Percentiles rank a stretch among this genome's conserved stretches.
Conservation (phyloP, 2,329 filamentous ascomycete genomes). For the Rhinocladiella similis region DNA sequence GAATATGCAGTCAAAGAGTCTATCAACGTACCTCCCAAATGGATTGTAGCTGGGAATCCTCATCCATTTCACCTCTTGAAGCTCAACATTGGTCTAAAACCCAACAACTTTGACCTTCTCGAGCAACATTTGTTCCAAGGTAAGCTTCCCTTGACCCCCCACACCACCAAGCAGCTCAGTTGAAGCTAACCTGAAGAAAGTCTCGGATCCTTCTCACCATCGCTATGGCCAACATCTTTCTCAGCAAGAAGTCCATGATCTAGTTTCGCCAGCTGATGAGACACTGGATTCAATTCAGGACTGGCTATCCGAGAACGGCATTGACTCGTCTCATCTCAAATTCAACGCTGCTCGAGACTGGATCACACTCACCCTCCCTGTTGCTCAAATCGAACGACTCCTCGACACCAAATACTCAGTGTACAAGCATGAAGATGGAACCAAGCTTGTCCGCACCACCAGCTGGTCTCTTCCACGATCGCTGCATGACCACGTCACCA, state of each 20-base stretch:
- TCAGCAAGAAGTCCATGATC: constrained; percentile 52
- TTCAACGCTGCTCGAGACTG: constrained; percentile 60
- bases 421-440: constrained; percentile 57
- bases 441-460: constrained; percentile 52
- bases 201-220: constrained; percentile 54
- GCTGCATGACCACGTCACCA: constrained; percentile 59
- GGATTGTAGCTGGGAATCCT: constrained; percentile 50
- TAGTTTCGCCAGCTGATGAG: constrained; percentile 55
- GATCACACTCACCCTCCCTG: constrained; percentile 55
- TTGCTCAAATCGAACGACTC: constrained; percentile 54
- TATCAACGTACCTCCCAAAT: constrained; percentile 53
- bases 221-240: constrained; percentile 59
- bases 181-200: constrained; percentile 29
- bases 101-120: constrained; percentile 56
- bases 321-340: constrained; percentile 40
- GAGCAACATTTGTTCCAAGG: constrained; percentile 57
- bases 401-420: constrained; percentile 54
- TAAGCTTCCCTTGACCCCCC: constrained; percentile 29
- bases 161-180: background rate
- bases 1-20: constrained; percentile 57
- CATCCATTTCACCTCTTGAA: constrained; percentile 52
- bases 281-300: constrained; percentile 54
- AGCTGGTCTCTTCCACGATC: constrained; percentile 60
- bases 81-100: constrained; percentile 60
- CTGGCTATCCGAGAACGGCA: constrained; percentile 57